A percentile compares a stretch with the other conserved stretches of the same genome.
Evolutionary conservation across 805 yeast genomes (phyloP).

Genomic region (Priceomyces medius): DNA sequence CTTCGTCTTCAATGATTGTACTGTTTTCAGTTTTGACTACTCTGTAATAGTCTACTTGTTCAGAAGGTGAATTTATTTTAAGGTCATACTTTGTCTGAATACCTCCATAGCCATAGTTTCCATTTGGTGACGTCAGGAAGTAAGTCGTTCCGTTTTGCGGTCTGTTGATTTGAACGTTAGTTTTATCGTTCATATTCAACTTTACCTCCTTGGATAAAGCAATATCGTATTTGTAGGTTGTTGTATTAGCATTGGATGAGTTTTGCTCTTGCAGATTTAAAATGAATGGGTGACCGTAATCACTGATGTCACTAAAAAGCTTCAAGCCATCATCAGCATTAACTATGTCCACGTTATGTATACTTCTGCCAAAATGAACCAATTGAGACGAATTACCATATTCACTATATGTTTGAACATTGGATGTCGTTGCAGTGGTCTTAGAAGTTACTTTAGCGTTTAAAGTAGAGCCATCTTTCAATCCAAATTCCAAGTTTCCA

Average conservation of each 20-base stretch:
- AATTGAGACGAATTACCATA: conserved; percentile 42
- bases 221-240: conserved; percentile 20
- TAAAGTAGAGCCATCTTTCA: conserved; percentile 36
- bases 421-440: conserved; percentile 33
- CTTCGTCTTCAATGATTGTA: conserved; percentile 18
- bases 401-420: conserved; percentile 35
- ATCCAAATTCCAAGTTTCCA: conserved; percentile 36
- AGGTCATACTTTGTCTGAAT: conserved; percentile 31
- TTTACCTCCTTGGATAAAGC: conserved; percentile 15
- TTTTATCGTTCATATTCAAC: conserved; percentile 15
- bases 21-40: conserved; percentile 35
- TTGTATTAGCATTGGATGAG: conserved; percentile 7
- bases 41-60: conserved; percentile 22
- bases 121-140: conserved; percentile 21
- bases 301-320: conserved; percentile 15
- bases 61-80: conserved; percentile 19
- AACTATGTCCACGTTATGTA: conserved; percentile 19
- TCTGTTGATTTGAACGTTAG: conserved; percentile 11
- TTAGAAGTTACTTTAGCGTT: conserved; percentile 26
- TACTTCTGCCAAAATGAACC: conserved; percentile 21
- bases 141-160: conserved; percentile 32
- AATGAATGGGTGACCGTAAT: conserved; percentile 29
- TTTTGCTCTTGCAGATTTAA: conserved; percentile 11
- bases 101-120: conserved; percentile 31
- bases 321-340: conserved; percentile 16